These are phyloP conservation scores for Exophiala aquamarina DNA, from an alignment of 2,329 filamentous ascomycete species.

Conservation along the genomic window DNA sequence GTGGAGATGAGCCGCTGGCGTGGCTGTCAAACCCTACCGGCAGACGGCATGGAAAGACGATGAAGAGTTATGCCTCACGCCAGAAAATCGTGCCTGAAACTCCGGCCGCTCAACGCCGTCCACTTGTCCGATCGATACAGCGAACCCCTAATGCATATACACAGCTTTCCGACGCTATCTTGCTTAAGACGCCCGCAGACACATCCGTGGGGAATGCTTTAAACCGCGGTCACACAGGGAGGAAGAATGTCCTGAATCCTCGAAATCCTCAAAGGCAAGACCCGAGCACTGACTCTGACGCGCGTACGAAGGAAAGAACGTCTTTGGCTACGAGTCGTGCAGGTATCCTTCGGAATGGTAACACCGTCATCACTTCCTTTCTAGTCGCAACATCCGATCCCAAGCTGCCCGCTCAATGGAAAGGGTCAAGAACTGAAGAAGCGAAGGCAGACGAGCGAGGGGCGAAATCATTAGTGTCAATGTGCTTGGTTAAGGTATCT, in stretches of 20 bases:
- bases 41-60: background rate
- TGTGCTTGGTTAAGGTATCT: conserved; percentile 9
- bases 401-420: background rate
- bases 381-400: conserved; percentile 10
- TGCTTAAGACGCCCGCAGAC: background rate
- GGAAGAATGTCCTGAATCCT: background rate
- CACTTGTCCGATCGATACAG: background rate
- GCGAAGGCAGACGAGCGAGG: background rate
- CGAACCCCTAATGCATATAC: background rate
- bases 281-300: conserved; percentile 1
- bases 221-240: background rate
- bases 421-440: background rate
- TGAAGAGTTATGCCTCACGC: background rate
- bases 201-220: background rate
- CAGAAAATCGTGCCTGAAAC: background rate
- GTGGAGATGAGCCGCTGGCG: too few relatives aligned
- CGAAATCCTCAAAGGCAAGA: background rate
- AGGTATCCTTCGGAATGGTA: conserved; percentile 5
- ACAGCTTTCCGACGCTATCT: background rate
- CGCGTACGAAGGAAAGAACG: background rate
- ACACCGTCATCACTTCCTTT: conserved; percentile 4
- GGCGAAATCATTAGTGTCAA: conserved; percentile 9
- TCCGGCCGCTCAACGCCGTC: background rate
- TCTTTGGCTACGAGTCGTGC: conserved; percentile 27
- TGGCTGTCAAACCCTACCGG: background rate